These are phyloP conservation scores for Aspergillus caelatus DNA, from an alignment of 2,329 filamentous ascomycete species.

Conservation along the genomic window DNA sequence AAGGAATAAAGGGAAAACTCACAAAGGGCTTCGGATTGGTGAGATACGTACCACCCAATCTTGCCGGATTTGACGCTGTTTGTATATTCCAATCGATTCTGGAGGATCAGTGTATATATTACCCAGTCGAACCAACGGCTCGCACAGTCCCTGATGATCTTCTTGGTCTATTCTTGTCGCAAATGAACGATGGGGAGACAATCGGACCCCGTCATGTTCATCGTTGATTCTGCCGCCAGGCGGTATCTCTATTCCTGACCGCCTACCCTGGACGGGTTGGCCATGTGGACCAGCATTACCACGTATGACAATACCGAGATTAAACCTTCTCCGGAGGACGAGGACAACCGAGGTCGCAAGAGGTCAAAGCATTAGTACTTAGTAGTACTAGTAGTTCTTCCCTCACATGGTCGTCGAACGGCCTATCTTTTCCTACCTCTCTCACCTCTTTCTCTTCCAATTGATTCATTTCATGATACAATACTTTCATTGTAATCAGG, in stretches of 20 bases:
- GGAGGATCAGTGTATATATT: not conserved
- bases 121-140: not conserved
- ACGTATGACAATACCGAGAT: constrained; percentile 4
- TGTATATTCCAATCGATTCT: not conserved
- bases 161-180: not conserved
- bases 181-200: not conserved
- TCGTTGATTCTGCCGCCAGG: not conserved
- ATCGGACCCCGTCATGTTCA: not conserved
- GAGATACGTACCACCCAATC: not conserved
- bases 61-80: not conserved
- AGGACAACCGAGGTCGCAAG: not conserved
- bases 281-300: not conserved
- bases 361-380: no score
- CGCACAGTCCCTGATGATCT: not conserved
- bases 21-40: not conserved
- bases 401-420: not conserved
- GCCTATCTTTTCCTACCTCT: not conserved
- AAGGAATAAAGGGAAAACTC: constrained; percentile 2
- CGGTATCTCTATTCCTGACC: not conserved
- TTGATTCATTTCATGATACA: constrained; percentile 5
- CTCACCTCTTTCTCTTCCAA: constrained; percentile 4
- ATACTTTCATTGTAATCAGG: not conserved
- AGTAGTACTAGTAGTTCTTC: not conserved
- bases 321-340: not conserved
- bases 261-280: not conserved